phyloP scores from a whole-genome alignment of 441 rosid genomes.

The Mallotus japonicus region DNA sequence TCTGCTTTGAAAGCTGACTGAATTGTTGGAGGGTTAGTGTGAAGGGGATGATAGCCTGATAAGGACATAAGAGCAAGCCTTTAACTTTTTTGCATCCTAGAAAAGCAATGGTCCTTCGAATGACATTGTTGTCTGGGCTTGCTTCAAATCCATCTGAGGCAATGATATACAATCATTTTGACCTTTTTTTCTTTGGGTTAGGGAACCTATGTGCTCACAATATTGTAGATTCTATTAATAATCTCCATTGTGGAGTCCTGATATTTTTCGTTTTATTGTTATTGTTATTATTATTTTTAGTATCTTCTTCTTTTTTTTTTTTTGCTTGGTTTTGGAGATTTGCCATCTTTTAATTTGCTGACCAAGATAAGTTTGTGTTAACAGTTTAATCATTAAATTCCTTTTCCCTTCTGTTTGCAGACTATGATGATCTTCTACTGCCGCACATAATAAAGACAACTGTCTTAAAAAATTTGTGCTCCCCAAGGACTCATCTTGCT shows the following conservation, averaged over 20 bases:
- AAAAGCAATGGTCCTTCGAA: background rate
- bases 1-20: background rate
- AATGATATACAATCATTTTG: background rate
- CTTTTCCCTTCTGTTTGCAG: conserved; percentile 17
- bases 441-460: background rate
- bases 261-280: no score
- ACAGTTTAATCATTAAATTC: background rate
- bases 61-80: background rate
- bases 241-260: background rate
- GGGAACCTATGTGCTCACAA: background rate
- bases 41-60: background rate
- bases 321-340: background rate
- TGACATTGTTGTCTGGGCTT: background rate
- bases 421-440: conserved; percentile 11
- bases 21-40: background rate
- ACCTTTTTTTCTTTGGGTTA: no score
- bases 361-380: background rate
- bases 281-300: no score
- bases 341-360: background rate
- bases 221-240: background rate
- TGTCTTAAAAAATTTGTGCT: background rate
- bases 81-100: background rate
- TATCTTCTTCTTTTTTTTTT: no score
- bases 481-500: background rate
- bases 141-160: no score